Evolutionary conservation across 2,329 filamentous ascomycete species (phyloP), one percentile per base, ranked within the genome.

Genomic region (Penicillium expansum): DNA sequence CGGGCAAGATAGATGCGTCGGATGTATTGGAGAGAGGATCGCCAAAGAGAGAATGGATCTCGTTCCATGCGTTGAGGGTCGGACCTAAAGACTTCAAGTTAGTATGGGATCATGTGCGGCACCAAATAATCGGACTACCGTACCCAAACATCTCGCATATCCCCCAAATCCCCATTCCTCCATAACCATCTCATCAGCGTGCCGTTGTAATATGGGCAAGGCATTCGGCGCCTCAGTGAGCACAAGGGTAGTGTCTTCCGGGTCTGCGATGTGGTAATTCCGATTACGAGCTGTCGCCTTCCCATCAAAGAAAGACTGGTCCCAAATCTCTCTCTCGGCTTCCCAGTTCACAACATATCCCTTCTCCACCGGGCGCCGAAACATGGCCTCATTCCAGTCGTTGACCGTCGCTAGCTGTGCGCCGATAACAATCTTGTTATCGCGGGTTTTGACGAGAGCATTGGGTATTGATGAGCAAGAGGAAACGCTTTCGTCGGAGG

Each of bases 341-440:
- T 99, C 94, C 94, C 94, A 99, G 70, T 93, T 97, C 59, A 97
- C 92, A 48, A 97, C 82, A 70, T 90, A 97, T 8, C 94, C 94
- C 74, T 92, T 95, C 74, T 99, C 94, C 1, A 97, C 90, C 0
- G 94, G 94, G 0, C 93, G 82, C 1, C 93, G 85, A 68, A 97
- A 96, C 9, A 85, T 83, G 20, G 95, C 85, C 72, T 97, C 93
- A 62, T 92, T 91, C 78, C 91, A 96, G 70, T 99, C 93, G 62
- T 83, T 87, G 74, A 93, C 95, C 56, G 87, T 84, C 41, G 66
- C 66, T 1, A 97, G 79, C 64, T 96, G 89, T 0, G 89, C 86
- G 14, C 85, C 92, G 58, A 96, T 83, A 68, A 94, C 96, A 5
- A 87, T 84, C 63, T 89, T 87, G 66, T 85, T 87, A 65, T 91